phyloP scores from a whole-genome alignment of 2,329 filamentous ascomycete species.

The Venturia oleaginea region DNA sequence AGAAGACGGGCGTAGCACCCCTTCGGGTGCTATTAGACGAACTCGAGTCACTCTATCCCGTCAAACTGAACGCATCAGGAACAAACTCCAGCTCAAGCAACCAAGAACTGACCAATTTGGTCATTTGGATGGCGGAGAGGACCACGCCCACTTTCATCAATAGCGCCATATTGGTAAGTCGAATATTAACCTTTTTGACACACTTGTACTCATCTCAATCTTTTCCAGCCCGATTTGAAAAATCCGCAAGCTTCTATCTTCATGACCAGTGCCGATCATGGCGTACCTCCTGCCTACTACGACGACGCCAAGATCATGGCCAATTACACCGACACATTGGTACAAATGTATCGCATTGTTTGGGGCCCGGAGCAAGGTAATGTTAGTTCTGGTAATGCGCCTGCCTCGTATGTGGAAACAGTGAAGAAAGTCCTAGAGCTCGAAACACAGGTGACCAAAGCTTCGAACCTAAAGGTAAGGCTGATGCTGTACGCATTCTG shows the following conservation, averaged over 20 bases:
- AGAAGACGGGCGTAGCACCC: constrained; percentile 46
- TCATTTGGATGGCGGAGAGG: not conserved
- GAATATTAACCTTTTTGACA: not conserved
- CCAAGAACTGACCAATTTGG: not conserved
- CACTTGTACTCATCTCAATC: not conserved
- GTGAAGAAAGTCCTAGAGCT: not conserved
- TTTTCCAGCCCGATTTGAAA: not conserved
- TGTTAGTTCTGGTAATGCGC: not conserved
- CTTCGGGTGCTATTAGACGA: constrained; percentile 46
- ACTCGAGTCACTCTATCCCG: constrained; percentile 12
- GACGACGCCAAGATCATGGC: not conserved
- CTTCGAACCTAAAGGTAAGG: constrained; percentile 22
- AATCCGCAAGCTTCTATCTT: not conserved
- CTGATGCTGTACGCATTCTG: constrained; percentile 44
- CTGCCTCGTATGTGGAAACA: not conserved
- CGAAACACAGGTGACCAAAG: not conserved
- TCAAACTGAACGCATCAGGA: constrained; percentile 13
- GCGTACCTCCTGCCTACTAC: not conserved
- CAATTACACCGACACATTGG: constrained; percentile 6
- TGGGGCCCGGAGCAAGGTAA: no score
- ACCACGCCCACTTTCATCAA: not conserved
- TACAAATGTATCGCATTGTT: constrained; percentile 6
- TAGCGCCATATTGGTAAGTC: not conserved
- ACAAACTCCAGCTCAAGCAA: not conserved
- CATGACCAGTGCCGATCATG: not conserved